These are phyloP conservation scores for Colletotrichum ledebouriae DNA, from an alignment of 2,329 filamentous ascomycete genomes.

Conservation along the genomic window DNA sequence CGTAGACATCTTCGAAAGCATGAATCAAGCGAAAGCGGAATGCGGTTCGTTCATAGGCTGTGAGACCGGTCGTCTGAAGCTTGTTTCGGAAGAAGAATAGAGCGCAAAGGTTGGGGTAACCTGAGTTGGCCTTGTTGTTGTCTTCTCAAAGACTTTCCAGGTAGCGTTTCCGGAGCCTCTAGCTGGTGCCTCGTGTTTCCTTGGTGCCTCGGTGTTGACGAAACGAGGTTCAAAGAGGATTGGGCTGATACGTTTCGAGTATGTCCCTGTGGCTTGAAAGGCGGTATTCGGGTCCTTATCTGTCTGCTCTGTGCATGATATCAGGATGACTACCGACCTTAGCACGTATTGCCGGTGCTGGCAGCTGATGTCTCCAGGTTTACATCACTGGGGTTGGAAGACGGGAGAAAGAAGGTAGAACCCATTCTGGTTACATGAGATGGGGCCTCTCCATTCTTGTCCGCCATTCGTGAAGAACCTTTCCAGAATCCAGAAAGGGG, in stretches of 20 bases:
- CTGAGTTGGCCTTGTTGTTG: conserved; percentile 1
- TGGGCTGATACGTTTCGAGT: background rate
- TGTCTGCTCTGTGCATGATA: background rate
- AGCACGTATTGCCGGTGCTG: background rate
- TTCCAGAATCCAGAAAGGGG: conserved; percentile 18
- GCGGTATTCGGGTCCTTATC: no score
- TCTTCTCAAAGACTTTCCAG: background rate
- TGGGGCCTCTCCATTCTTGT: background rate
- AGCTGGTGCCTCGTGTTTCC: conserved; percentile 19
- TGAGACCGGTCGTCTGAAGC: conserved; percentile 22
- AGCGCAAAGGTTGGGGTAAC: background rate
- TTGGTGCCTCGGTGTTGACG: conserved; percentile 31
- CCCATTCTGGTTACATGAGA: background rate
- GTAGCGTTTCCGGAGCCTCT: background rate
- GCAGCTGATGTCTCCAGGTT: background rate
- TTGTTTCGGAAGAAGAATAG: conserved; percentile 28
- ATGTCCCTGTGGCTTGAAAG: conserved; percentile 15
- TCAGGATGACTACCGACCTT: background rate
- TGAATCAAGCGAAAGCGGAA: conserved; percentile 29
- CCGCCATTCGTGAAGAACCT: conserved; percentile 12
- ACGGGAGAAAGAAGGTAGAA: background rate
- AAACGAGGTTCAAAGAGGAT: conserved; percentile 14
- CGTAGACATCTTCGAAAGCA: conserved; percentile 1
- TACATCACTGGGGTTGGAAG: no score
- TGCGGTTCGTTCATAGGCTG: conserved; percentile 21